Evolutionary conservation across 2,329 filamentous ascomycete species (phyloP), one percentile per base, ranked within the genome.

Genomic region (Pseudophaeomoniella oleicola): DNA sequence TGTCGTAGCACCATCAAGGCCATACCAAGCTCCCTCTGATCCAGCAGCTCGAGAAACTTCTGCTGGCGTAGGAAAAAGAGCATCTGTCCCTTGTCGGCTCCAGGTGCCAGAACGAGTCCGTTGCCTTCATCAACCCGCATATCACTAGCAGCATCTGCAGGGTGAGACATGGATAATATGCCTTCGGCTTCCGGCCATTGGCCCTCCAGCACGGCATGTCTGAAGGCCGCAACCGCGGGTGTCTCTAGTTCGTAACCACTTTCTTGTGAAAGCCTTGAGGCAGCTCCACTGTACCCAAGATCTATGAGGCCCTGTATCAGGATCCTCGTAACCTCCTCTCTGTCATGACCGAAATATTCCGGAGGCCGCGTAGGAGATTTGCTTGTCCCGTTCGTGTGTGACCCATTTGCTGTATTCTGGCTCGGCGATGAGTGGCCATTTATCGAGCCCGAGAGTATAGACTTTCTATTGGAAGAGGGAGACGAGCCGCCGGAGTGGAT

Each of bases 301-400:
- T 94, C 88, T 16, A 77, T 74, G 44, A 98, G 62, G 22, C 86
- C 82, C 58, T 98, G 90, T 50, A 98, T 90, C 49, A 98, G 60
- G 44, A 96, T 81, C 37, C 90, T 71, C 4, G 88, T 93, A 32
- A 96, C 80, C 62, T 98, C 88, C 64, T 94, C 86, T 53, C 85
- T 75, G 53, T 90, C 75, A 53, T 96, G 88, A 13, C 86, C 87
- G 51, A 77, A 80, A 56, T 92, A 96, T 19, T 64, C 63, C 4
- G 63, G 42, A 18, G 52, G 41, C 33, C 49, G 38, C 16, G 49
- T 41, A 14, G 48, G 42, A 29, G 43, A 44, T 37, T 55, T 58
- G 30, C 49, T 48, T 3, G 59, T 52, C 18, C 61, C 61, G 41
- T 62, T 63, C 13, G 53, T 51, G 10, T 57, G 50, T 19, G 53